Evolutionary conservation across 176 grass and related monocot species (phyloP).

Genomic region (Eleusine coracana): DNA sequence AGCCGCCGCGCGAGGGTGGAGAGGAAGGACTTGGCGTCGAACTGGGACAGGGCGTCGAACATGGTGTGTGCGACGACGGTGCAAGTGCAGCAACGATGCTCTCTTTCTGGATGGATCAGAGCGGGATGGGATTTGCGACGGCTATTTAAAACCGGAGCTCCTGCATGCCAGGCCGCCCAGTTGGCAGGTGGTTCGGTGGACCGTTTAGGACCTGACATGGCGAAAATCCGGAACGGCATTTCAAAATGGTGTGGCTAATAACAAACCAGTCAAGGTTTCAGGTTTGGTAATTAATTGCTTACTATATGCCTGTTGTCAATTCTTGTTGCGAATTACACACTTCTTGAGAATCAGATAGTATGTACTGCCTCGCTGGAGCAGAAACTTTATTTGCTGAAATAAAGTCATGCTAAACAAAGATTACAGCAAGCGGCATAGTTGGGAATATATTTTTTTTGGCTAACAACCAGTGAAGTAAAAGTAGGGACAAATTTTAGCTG

Average conservation of each 20-base stretch:
- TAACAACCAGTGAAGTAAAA: background rate
- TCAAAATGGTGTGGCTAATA: background rate
- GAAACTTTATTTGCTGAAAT: background rate
- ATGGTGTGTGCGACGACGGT: background rate
- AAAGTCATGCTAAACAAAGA: no score
- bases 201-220: constrained; percentile 33
- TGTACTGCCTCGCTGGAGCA: background rate
- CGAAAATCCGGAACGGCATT: background rate
- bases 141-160: background rate
- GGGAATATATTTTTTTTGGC: no score
- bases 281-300: background rate
- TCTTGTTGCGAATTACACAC: background rate
- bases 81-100: background rate
- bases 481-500: no score
- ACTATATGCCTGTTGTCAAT: background rate
- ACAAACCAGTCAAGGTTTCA: background rate
- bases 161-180: background rate
- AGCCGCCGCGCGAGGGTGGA: constrained; percentile 33
- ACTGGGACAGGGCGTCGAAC: constrained; percentile 22
- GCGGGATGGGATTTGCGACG: background rate
- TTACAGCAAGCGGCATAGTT: no score
- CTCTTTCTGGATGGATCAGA: background rate
- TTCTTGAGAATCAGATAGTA: background rate
- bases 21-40: constrained; percentile 25
- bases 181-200: constrained; percentile 21